phyloP scores from a whole-genome alignment of 1,284 basidiomycete genomes.

The Ganoderma resinaceum region DNA sequence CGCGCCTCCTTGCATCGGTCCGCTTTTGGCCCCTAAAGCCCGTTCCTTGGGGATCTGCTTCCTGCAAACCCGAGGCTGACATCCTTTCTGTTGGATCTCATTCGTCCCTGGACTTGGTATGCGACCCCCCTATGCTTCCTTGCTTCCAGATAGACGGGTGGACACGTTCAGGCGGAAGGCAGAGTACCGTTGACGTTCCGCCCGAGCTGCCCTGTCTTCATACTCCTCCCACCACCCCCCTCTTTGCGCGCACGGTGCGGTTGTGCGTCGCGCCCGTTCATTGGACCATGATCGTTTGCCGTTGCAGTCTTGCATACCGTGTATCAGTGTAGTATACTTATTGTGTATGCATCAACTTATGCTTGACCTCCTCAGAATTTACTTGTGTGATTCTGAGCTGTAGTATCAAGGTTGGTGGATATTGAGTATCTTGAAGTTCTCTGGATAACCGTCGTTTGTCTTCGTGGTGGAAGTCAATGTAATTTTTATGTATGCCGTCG shows the following conservation, averaged over 20 bases:
- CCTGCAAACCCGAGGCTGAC: not conserved
- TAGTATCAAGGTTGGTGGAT: not conserved
- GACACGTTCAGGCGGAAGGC: not conserved
- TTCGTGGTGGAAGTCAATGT: too few species aligned
- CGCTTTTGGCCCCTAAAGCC: not conserved
- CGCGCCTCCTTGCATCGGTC: not conserved
- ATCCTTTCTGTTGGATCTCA: not conserved
- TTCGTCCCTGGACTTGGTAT: conserved; percentile 3
- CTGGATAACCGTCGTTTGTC: too few species aligned
- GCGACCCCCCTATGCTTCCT: not conserved
- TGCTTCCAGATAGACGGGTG: not conserved
- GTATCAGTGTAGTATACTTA: conserved; percentile 29
- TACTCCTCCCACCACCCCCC: not conserved
- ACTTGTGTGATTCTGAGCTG: not conserved
- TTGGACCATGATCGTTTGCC: conserved; percentile 10
- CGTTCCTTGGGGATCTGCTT: not conserved
- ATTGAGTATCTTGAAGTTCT: too few species aligned
- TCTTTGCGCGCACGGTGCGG: conserved; percentile 1
- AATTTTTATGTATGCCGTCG: not conserved
- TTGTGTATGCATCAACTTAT: conserved; percentile 21
- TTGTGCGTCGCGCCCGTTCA: conserved; percentile 1
- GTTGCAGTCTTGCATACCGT: conserved; percentile 22
- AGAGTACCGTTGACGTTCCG: not conserved
- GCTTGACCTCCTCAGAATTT: not conserved
- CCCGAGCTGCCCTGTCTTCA: not conserved